Evolutionary conservation across 2,329 filamentous ascomycete genomes (phyloP).

Genomic region (Colletotrichum aenigma): DNA sequence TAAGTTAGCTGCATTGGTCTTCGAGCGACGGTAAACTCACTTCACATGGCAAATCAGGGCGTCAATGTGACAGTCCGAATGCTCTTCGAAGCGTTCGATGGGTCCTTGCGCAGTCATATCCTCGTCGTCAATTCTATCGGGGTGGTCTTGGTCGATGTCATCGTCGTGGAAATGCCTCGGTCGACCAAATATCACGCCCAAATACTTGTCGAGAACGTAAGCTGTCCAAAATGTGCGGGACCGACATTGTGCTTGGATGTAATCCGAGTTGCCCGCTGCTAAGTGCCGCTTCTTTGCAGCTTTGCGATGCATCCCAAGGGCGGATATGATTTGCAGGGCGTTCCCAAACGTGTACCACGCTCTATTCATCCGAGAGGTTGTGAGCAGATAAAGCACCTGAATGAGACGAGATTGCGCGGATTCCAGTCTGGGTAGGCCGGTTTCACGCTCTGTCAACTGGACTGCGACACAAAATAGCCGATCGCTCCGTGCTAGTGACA

Average conservation of each 20-base stretch:
- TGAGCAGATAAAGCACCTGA: slow-evolving; percentile 62
- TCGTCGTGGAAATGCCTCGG: slow-evolving; percentile 66
- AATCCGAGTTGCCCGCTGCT: slow-evolving; percentile 33
- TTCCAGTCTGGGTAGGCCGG: slow-evolving; percentile 37
- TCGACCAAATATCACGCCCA: slow-evolving; percentile 66
- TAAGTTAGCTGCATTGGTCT: background rate
- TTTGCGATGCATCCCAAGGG: slow-evolving; percentile 43
- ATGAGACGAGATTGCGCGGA: slow-evolving; percentile 62
- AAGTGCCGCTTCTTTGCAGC: slow-evolving; percentile 31
- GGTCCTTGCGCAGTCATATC: slow-evolving; percentile 48
- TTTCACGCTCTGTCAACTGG: slow-evolving; percentile 32
- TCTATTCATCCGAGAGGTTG: slow-evolving; percentile 63
- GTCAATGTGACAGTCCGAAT: slow-evolving; percentile 53
- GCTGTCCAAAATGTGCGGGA: slow-evolving; percentile 66
- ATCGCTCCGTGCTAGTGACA: slow-evolving; percentile 35
- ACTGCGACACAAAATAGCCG: slow-evolving; percentile 47
- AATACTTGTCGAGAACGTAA: slow-evolving; percentile 66
- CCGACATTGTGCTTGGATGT: slow-evolving; percentile 54
- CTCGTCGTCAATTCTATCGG: slow-evolving; percentile 59
- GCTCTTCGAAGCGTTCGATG: slow-evolving; percentile 28
- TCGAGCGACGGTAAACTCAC: background rate
- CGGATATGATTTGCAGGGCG: slow-evolving; percentile 55
- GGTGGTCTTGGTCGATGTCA: slow-evolving; percentile 65
- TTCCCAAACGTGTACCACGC: slow-evolving; percentile 66
- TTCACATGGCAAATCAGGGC: slow-evolving; percentile 50